phyloP scores from a whole-genome alignment of 202 grass and related monocot species.

The Digitaria exilis region DNA sequence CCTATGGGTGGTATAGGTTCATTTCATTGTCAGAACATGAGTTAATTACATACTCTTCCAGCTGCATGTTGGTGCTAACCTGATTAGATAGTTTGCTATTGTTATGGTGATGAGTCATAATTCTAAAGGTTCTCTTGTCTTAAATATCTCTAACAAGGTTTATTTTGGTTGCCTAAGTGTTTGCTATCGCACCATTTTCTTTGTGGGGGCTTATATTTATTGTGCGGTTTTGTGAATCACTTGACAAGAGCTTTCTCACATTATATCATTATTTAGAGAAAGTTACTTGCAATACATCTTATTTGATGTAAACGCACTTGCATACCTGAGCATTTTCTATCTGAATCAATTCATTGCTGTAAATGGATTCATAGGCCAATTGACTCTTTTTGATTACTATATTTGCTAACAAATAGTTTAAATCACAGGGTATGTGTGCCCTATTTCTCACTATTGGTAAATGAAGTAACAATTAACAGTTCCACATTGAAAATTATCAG shows the following conservation, averaged over 20 bases:
- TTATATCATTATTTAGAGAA: background rate
- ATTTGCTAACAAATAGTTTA: background rate
- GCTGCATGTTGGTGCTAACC: background rate
- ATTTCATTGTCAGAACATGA: background rate
- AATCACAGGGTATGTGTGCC: background rate
- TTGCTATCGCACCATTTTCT: background rate
- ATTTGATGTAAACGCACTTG: background rate
- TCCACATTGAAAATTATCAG: background rate
- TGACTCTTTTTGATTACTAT: background rate
- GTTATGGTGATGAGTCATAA: background rate
- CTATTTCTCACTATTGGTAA: background rate
- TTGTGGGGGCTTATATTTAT: background rate
- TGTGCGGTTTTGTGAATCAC: background rate
- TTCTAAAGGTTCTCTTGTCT: background rate
- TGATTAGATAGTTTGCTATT: background rate
- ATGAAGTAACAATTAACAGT: background rate
- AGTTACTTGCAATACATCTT: background rate
- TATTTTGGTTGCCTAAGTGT: background rate
- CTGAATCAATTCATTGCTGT: background rate
- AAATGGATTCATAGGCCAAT: background rate
- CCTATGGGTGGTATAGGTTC: background rate
- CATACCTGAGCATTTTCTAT: background rate
- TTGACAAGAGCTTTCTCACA: background rate
- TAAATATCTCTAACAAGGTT: background rate
- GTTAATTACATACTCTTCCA: background rate